Evolutionary conservation across 495 filamentous ascomycete species (phyloP), one percentile per base, ranked within the genome.

Genomic region (Hypoxylon subgilvum): DNA sequence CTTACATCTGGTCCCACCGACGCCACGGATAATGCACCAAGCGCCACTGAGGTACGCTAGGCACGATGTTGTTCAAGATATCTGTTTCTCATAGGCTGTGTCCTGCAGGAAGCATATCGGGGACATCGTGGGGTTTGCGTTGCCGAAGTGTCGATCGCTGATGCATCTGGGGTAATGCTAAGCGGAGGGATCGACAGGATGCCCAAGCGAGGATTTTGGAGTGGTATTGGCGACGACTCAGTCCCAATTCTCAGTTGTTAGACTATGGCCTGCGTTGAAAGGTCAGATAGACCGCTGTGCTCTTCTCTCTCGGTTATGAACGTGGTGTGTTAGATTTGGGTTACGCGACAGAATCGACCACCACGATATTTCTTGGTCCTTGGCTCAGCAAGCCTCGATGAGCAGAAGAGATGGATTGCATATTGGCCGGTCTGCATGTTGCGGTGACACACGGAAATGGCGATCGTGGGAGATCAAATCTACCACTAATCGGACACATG

Each of bases 101-200:
- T 14, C 44, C 46, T 57, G 63, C 47, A 63, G 52, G 48, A 50
- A 25, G 43, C 52, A 57, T 31, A 36, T 7, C 5, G 34, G 16
- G 35, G 38, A 30, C 27, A 35, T 19, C 63, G 49, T 50, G 57
- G 63, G 57, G 53, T 57, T 39, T 45, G 31, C 17, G 58, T 28
- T 58, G 48, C 34, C 40, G 36, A 48, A 49, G 48, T 55, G 43
- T 49, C 42, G 47, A 57, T 63, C 53, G 17, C 10, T 38, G 60
- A 38, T 50, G 50, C 34, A 18, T 58, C 49, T 58, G 60, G 60
- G 43, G 60, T 57, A 61, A 49, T 53, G 60, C 60, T 44, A 63
- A 63, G 60, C 28, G 46, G 28, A 34, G 25, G 23, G 30, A 51
- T 34, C 14, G 32, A 25, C 35, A 17, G 23, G 4, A 14, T 16